These are phyloP conservation scores for Harringtonia aguacate DNA, from an alignment of 2,329 filamentous ascomycete species.

Conservation along the genomic window DNA sequence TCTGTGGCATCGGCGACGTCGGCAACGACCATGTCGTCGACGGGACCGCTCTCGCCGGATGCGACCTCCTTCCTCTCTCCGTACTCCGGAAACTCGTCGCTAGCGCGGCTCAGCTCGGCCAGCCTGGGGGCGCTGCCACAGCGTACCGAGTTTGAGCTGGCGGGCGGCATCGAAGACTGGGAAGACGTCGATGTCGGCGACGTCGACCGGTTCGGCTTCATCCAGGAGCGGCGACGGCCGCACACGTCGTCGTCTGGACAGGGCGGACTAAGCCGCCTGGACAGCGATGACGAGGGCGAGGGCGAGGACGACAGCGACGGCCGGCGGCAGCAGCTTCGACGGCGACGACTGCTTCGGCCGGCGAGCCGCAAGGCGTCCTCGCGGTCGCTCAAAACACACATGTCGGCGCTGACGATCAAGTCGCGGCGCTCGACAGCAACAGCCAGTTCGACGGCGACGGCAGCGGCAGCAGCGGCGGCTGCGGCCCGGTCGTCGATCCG, in stretches of 20 bases:
- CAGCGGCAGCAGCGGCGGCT: constrained; percentile 12
- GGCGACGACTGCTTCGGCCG: constrained; percentile 17
- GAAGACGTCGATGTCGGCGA: constrained; percentile 49
- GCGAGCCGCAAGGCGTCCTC: constrained; percentile 46
- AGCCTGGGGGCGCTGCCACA: not conserved
- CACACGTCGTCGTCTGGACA: too few relatives aligned
- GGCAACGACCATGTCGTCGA: not conserved
- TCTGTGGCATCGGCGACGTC: constrained; percentile 2
- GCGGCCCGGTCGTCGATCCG: constrained; percentile 45
- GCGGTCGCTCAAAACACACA: constrained; percentile 47
- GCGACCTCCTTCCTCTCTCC: not conserved
- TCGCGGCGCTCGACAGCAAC: constrained; percentile 25
- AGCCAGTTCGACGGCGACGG: not conserved
- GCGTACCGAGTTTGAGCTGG: constrained; percentile 33
- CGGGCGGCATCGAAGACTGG: constrained; percentile 56
- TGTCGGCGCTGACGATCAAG: constrained; percentile 37
- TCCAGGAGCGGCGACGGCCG: constrained; percentile 34
- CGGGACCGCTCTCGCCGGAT: constrained; percentile 1
- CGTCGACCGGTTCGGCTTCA: constrained; percentile 61
- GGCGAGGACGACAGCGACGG: too few relatives aligned
- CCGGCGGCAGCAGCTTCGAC: not conserved
- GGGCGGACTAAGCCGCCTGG: too few relatives aligned
- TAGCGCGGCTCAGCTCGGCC: not conserved
- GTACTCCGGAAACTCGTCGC: too few relatives aligned
- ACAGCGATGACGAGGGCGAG: too few relatives aligned